These are phyloP conservation scores for Penicillium egyptiacum DNA, from an alignment of 495 filamentous ascomycete genomes.

Conservation along the genomic window DNA sequence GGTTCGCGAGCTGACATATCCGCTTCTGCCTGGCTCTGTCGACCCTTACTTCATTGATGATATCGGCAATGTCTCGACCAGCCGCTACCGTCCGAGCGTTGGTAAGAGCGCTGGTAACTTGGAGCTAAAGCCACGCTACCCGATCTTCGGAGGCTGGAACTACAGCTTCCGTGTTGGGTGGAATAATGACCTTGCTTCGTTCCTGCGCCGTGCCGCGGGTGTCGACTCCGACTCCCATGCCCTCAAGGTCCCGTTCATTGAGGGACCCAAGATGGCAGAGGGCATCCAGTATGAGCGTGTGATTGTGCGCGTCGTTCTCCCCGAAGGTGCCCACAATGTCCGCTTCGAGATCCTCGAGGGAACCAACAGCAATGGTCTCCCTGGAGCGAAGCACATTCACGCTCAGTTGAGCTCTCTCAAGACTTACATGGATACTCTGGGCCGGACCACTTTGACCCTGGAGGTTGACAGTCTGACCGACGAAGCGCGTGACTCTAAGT, in stretches of 20 bases:
- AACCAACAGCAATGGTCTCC: slow-evolving; percentile 40
- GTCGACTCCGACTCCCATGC: slow-evolving; percentile 63
- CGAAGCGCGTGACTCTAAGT: slow-evolving; percentile 74
- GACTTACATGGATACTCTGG: slow-evolving; percentile 93
- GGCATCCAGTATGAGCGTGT: slow-evolving; percentile 83
- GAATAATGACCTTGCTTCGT: slow-evolving; percentile 79
- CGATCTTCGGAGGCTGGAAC: slow-evolving; percentile 95
- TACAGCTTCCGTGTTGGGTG: slow-evolving; percentile 94
- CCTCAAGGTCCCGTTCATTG: slow-evolving; percentile 94
- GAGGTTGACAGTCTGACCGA: slow-evolving; percentile 85
- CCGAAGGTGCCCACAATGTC: slow-evolving; percentile 86
- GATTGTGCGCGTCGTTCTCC: slow-evolving; percentile 76
- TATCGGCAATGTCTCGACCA: slow-evolving; percentile 96
- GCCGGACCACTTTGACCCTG: slow-evolving; percentile 79
- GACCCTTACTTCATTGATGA: slow-evolving; percentile 95
- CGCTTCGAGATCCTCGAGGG: slow-evolving; percentile 43
- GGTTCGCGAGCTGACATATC: slow-evolving; percentile 77
- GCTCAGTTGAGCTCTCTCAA: slow-evolving; percentile 62
- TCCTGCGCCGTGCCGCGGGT: slow-evolving; percentile 61
- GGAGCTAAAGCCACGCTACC: slow-evolving; percentile 89
- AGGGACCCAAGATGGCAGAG: slow-evolving; percentile 82
- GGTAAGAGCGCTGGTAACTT: slow-evolving; percentile 70
- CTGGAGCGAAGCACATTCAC: slow-evolving; percentile 33
- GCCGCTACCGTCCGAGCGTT: slow-evolving; percentile 75
- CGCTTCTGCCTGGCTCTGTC: slow-evolving; percentile 71